Percentiles rank a stretch among this genome's conserved stretches.
phyloP scores from a whole-genome alignment of 2,329 filamentous ascomycete species.

The Endoconidiophora laricicola region DNA sequence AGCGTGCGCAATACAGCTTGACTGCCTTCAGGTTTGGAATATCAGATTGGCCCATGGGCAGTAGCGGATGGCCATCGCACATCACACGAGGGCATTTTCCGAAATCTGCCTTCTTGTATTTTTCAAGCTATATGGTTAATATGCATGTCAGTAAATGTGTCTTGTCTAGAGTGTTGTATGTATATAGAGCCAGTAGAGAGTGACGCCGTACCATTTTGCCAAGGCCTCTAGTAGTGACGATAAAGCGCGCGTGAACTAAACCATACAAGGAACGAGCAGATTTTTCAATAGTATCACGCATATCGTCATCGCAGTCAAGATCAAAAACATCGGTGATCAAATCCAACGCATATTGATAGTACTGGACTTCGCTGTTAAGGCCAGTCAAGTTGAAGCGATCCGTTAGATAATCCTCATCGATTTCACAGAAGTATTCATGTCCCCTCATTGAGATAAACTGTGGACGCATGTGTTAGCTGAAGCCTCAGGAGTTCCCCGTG shows the following conservation, averaged over 20 bases:
- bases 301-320: conserved; percentile 94
- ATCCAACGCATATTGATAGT: conserved; percentile 97
- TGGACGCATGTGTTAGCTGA: conserved; percentile 6
- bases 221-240: conserved; percentile 84
- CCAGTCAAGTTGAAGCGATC: conserved; percentile 97
- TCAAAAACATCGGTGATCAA: conserved; percentile 97
- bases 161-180: background rate
- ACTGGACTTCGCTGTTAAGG: conserved; percentile 91
- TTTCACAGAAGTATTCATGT: conserved; percentile 99
- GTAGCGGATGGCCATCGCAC: conserved; percentile 80
- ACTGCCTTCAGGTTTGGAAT: conserved; percentile 75
- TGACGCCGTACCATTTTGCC: conserved; percentile 69
- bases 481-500: background rate
- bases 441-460: conserved; percentile 96
- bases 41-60: conserved; percentile 90
- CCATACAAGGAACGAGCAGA: conserved; percentile 91
- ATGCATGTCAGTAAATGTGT: background rate
- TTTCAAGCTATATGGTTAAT: conserved; percentile 59
- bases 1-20: conserved; percentile 92
- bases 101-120: conserved; percentile 97
- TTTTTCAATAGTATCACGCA: conserved; percentile 96
- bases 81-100: conserved; percentile 94
- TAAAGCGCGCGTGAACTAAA: conserved; percentile 87
- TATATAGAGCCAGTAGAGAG: conserved; percentile 1
- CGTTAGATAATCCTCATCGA: conserved; percentile 96